Percentiles rank a stretch among this genome's conserved stretches.
phyloP scores from a whole-genome alignment of 257 asterid species.

The Solanum infundibuliforme region DNA sequence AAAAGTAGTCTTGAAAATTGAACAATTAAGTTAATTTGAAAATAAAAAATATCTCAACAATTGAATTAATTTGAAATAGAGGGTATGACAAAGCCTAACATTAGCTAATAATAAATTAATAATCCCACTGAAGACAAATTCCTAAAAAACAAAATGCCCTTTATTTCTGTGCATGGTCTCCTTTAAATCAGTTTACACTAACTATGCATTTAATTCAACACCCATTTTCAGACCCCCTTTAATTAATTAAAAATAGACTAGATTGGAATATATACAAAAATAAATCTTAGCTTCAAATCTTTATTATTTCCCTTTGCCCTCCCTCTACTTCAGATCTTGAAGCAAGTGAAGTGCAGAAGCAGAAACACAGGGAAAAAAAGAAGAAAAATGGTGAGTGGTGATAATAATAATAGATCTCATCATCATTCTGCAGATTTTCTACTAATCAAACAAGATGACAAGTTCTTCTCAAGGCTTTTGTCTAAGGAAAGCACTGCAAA shows the following conservation, averaged over 20 bases:
- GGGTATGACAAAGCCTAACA: no score
- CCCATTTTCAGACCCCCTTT: not conserved
- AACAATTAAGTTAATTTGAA: no score
- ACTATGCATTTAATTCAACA: not conserved
- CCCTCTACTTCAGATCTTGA: conserved; percentile 21
- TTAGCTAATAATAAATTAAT: no score
- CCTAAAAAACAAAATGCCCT: not conserved
- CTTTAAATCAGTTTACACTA: not conserved
- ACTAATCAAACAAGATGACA: conserved; percentile 25
- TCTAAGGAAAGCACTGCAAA: conserved; percentile 26
- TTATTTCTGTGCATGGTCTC: not conserved
- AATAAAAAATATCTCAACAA: no score
- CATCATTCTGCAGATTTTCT: conserved; percentile 12
- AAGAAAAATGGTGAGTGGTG: conserved; percentile 15
- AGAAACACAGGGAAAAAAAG: no score
- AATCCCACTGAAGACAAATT: not conserved
- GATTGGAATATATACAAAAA: not conserved
- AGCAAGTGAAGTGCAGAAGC: not conserved
- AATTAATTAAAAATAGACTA: not conserved
- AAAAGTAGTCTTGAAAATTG: no score
- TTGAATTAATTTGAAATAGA: no score
- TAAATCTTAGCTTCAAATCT: not conserved
- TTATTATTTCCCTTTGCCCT: conserved; percentile 1
- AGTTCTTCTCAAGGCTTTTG: conserved; percentile 31
- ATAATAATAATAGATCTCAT: not conserved